phyloP scores from a whole-genome alignment of 768 basidiomycete genomes.

The Goffeauzyma gilvescens region DNA sequence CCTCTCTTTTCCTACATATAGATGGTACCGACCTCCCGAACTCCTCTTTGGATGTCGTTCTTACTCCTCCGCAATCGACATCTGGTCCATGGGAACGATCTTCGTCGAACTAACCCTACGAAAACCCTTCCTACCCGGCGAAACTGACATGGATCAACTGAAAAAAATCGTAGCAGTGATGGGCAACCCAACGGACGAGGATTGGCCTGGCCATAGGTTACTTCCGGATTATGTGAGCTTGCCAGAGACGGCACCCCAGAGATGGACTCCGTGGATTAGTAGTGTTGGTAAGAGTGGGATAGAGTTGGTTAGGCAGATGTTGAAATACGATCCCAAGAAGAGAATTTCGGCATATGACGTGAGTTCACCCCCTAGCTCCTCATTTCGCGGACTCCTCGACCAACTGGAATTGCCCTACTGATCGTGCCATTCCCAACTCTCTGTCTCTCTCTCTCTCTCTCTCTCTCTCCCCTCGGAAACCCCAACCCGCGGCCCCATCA shows the following conservation, averaged over 20 bases:
- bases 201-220: constrained; percentile 88
- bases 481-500: constrained; percentile 32
- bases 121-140: constrained; percentile 85
- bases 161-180: constrained; percentile 85
- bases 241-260: constrained; percentile 55
- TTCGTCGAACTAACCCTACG: constrained; percentile 94
- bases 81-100: constrained; percentile 96
- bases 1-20: constrained; percentile 23
- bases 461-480: too few relatives aligned
- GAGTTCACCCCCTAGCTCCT: constrained; percentile 27
- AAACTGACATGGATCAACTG: constrained; percentile 89
- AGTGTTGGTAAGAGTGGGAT: constrained; percentile 72
- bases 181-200: constrained; percentile 87
- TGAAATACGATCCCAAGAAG: constrained; percentile 67
- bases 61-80: constrained; percentile 79
- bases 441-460: not conserved
- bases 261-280: constrained; percentile 54
- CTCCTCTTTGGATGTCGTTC: constrained; percentile 75
- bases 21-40: constrained; percentile 97
- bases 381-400: too few relatives aligned
- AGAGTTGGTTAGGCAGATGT: constrained; percentile 57
- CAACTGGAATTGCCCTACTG: not conserved
- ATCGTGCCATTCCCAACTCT: not conserved
- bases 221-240: constrained; percentile 76
- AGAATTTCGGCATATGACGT: constrained; percentile 67